Percentiles rank a stretch among this genome's conserved stretches.
Evolutionary conservation across 176 grass and related monocot genomes (phyloP).

Genomic region (Ampelocalamus luodianensis): DNA sequence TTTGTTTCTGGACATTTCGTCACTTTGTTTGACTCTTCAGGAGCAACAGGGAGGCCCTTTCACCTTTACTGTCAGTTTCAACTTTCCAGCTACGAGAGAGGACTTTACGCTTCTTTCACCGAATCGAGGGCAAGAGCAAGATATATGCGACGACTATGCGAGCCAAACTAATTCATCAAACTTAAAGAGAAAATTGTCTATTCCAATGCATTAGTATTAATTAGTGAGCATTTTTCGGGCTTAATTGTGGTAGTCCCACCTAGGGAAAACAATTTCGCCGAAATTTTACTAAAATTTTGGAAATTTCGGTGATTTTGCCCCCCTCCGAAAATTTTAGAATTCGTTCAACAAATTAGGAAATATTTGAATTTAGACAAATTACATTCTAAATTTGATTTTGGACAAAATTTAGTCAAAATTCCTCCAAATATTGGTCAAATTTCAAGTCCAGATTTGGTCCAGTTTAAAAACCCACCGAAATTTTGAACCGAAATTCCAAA

Average conservation of each 20-base stretch:
- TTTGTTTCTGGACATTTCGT: neutral
- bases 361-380: too few species aligned
- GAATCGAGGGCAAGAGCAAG: neutral
- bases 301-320: too few species aligned
- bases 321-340: too few species aligned
- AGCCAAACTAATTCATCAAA: neutral
- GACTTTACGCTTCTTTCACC: neutral
- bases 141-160: neutral
- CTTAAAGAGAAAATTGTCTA: neutral
- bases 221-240: neutral
- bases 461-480: too few species aligned
- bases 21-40: constrained; percentile 25
- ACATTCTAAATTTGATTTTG: too few species aligned
- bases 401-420: too few species aligned
- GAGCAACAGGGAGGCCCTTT: neutral
- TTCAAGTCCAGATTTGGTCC: too few species aligned
- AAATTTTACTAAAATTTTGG: too few species aligned
- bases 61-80: neutral
- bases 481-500: too few species aligned
- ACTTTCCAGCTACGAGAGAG: constrained; percentile 4
- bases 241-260: neutral
- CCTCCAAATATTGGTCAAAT: too few species aligned
- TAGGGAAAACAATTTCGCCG: too few species aligned
- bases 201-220: neutral
- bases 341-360: too few species aligned